Conservation (phyloP, 179 eudicot species). For the Patellifolia procumbens region DNA sequence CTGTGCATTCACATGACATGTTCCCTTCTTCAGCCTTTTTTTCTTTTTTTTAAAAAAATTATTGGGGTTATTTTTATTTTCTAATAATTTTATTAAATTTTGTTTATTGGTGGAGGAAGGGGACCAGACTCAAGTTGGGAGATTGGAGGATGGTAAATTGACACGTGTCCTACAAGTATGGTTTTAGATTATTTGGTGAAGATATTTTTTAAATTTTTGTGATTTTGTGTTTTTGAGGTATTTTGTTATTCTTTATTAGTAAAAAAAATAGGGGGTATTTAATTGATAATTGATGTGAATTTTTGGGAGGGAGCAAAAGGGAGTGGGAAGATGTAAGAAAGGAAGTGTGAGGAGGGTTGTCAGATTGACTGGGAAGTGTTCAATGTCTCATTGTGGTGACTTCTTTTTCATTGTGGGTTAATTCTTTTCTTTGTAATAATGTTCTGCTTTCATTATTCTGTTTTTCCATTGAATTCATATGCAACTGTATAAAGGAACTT, state of each 20-base stretch:
- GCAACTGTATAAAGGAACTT: slow-evolving; percentile 29
- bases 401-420: slow-evolving; percentile 21
- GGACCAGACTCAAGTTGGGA: slow-evolving; percentile 24
- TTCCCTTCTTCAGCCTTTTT: slow-evolving; percentile 30
- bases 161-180: slow-evolving; percentile 29
- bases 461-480: background rate
- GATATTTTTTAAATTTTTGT: background rate
- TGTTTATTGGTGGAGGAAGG: slow-evolving; percentile 15
- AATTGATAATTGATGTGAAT: slow-evolving; percentile 23
- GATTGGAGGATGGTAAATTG: slow-evolving; percentile 26
- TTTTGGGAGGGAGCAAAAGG: slow-evolving; percentile 33
- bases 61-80: background rate
- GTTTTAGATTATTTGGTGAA: slow-evolving; percentile 12
- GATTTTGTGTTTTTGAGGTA: background rate
- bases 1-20: slow-evolving; percentile 57
- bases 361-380: slow-evolving; percentile 28
- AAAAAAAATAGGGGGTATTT: background rate
- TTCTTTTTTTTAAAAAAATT: background rate
- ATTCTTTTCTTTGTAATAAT: slow-evolving; percentile 22
- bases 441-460: slow-evolving; percentile 8
- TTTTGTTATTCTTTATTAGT: background rate
- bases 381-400: slow-evolving; percentile 24
- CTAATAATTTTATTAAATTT: slow-evolving; percentile 8
- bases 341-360: slow-evolving; percentile 19
- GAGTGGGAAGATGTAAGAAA: slow-evolving; percentile 1